phyloP scores from a whole-genome alignment of 441 rosid species.

The Pelargonium myrrhifolium region DNA sequence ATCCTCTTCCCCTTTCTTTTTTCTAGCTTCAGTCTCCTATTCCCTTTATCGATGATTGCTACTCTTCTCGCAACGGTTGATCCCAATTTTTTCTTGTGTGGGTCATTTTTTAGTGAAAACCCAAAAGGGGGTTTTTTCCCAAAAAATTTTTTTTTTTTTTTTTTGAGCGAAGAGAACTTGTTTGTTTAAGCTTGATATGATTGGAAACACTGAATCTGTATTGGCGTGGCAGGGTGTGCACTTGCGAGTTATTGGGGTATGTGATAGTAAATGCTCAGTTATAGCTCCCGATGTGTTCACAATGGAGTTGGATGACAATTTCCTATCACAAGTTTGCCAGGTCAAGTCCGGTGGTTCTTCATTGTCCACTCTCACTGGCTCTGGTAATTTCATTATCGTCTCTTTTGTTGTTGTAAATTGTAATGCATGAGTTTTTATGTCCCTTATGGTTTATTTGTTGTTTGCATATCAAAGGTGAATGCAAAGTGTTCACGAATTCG shows the following conservation, averaged over 20 bases:
- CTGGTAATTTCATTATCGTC: conserved; percentile 30
- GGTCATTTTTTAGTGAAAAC: no score
- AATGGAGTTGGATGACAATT: conserved; percentile 48
- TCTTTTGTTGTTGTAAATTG: not conserved
- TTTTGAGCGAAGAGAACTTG: not conserved
- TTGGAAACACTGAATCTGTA: not conserved
- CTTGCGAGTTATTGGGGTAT: conserved; percentile 69
- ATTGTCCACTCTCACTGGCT: conserved; percentile 31
- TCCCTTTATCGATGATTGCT: not conserved
- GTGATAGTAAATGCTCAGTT: conserved; percentile 65
- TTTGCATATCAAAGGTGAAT: conserved; percentile 31
- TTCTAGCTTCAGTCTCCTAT: not conserved
- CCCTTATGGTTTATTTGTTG: not conserved
- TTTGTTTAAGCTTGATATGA: not conserved
- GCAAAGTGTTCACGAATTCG: conserved; percentile 29
- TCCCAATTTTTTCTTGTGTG: no score
- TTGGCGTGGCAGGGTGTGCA: conserved; percentile 47
- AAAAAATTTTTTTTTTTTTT: not conserved
- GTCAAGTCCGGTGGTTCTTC: conserved; percentile 51
- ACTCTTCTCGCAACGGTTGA: not conserved
- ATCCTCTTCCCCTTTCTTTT: not conserved
- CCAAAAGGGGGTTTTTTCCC: no score
- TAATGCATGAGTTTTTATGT: not conserved
- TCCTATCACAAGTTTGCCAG: conserved; percentile 49
- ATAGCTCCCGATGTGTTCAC: conserved; percentile 37